Evolutionary conservation across 2,329 filamentous ascomycete species (phyloP), one percentile per base, ranked within the genome.

Genomic region (Ceratocystis papillata): DNA sequence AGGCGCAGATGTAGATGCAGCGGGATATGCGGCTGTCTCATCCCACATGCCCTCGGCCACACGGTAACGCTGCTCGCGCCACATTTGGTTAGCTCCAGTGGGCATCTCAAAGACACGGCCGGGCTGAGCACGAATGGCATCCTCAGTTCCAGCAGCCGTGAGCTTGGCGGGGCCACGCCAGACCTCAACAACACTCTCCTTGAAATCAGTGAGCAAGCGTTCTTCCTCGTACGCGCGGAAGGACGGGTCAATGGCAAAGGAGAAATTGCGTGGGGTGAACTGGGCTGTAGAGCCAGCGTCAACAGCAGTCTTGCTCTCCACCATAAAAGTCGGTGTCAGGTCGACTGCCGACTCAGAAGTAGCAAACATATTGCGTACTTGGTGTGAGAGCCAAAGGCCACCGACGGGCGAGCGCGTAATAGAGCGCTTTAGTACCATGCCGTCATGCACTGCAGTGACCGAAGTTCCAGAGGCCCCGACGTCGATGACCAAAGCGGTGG

Each of bases 51-150:
- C 89, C 77, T 99, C 94, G 1, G 87, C 87, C 10, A 90, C 87
- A 70, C 86, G 85, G 81, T 88, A 96, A 63, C 94, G 87, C 75
- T 96, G 92, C 66, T 87, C 83, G 69, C 89, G 87, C 80, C 96
- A 99, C 77, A 96, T 88, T 75, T 96, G 89, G 79, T 97, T 99
- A 78, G 88, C 92, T 63, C 94, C 94, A 73, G 97, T 90, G 8
- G 94, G 94, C 83, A 99, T 94, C 79, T 99, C 94, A 72, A 96
- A 99, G 10, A 94, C 88, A 64, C 90, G 87, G 50, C 90, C 89
- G 0, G 90, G 89, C 69, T 86, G 85, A 57, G 78, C 81, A 74
- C 83, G 87, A 67, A 87, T 86, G 61, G 85, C 80, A 53, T 96
- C 92, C 73, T 94, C 85, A 73, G 93, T 95, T 46, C 86, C 85